Evolutionary conservation across 805 yeast genomes (phyloP), one percentile per base, ranked within the genome.

Genomic region (Wickerhamiella kurtzmanii): DNA sequence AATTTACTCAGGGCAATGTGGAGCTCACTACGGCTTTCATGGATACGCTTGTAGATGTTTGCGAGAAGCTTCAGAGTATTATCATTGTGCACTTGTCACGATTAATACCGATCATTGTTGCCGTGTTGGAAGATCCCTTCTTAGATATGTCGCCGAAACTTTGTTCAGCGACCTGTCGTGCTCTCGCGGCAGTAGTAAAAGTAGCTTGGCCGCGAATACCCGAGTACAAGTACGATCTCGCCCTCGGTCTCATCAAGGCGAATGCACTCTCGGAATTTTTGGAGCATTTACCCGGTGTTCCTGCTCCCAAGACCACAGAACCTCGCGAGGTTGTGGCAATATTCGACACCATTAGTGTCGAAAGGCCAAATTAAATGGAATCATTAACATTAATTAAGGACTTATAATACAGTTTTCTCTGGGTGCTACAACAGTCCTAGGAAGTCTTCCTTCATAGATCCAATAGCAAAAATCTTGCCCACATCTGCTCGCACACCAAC

Each of bases 401-500:
- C 32, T 6, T 25, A 11, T 25, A 25, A 6, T 6, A 25, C 6
- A 25, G 6, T 6, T 25, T 25, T 25, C 11, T 25, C 9, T 11
- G 32, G 32, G 32, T 25, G n/a, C 38, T 60, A 77, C 50, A 77
- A 64, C 28, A 95, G 94, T 46, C 98, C 98, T 66, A 92, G 73
- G 64, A 86, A 92, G 69, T 92, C 99, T 68, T 92, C 98, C 65
- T 89, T 92, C 60, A 92, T 89, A 65, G 94, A 83, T 44, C 98
- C 99, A 62, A 92, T 92, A 42, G 97, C 98, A 63, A 86, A 85
- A 63, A 92, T 89, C 58, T 92, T 89, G 60, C 94, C 92, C 13
- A 92, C 98, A 67, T 94, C 97, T 13, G 96, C 84, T 62, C 96
- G 76, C 22, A 96, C 92, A 66, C 97, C 98, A 46, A 89, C 96